Evolutionary conservation across 208 protist species (phyloP), one percentile per base, ranked within the genome.

Genomic region (Strigomonas culicis): DNA sequence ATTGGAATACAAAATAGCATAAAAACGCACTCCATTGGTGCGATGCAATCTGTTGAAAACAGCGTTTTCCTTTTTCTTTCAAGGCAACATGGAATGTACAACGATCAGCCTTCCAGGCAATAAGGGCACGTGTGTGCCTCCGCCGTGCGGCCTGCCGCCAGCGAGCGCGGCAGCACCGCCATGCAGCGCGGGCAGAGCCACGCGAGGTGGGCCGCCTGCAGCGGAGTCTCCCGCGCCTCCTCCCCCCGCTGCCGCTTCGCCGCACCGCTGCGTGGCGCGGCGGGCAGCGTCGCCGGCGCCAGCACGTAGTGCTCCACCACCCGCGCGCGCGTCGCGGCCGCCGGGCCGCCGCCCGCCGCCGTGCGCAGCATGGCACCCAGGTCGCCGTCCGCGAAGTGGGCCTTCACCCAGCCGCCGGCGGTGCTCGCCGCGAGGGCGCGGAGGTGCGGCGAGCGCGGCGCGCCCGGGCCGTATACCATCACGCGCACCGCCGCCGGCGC

Each of bases 181-280:
- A 89, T 88, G 69, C 84, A 91, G 15, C 52, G 60, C 4, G 88
- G 78, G 52, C 84, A 91, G 46, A 91, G 67, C 85, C 88, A 91
- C 27, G 68, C 88, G 56, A 90, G 53, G 57, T 78, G 56, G 46
- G 78, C 50, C 49, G 32, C 61, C 22, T 49, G 56, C 19, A 34
- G 13, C 44, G 22, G 28, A 8, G 32, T 36, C n/a, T 3, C 46
- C 22, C 3, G 24, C 19, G 21, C 52, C 1, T 1, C 34, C 21
- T 36, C 39, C 24, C 11, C 39, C 17, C 31, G 31, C 31, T 59
- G 52, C 22, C n/a, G 41, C 32, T 25, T 56, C 8, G 7, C 58
- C 24, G 39, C 39, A 4, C 25, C 58, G 39, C 32, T 44, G 31
- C 31, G 15, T 15, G 68, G 64, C n/a, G 44, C 30, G 11, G 47